Conservation (phyloP, 768 basidiomycete species). For the Coprinopsis strossmayeri region DNA sequence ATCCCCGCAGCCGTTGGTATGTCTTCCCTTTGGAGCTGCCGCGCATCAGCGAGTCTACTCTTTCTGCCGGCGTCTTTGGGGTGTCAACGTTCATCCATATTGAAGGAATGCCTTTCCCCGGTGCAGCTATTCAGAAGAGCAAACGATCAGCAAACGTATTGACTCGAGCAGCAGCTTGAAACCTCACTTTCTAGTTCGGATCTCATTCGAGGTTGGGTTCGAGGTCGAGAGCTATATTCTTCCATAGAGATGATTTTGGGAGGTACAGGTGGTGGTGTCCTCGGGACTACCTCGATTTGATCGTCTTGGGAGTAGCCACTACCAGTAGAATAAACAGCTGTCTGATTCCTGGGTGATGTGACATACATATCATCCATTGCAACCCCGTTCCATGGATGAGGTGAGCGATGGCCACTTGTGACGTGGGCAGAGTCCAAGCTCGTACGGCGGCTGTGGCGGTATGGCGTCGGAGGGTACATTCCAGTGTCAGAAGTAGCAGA, state of each 20-base stretch:
- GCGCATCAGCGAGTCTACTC: conserved; percentile 24
- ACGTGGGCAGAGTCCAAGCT: conserved; percentile 21
- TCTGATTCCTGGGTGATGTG: conserved; percentile 4
- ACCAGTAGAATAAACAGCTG: conserved; percentile 2
- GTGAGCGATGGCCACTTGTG: conserved; percentile 11
- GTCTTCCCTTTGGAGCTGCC: conserved; percentile 16
- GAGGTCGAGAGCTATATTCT: conserved; percentile 5
- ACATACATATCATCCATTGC: conserved; percentile 23
- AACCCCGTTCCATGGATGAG: conserved; percentile 5
- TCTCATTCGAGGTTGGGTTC: neutral
- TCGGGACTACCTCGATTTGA: conserved; percentile 27
- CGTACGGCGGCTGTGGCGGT: conserved; percentile 11
- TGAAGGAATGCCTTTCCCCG: conserved; percentile 30
- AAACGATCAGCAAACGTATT: neutral
- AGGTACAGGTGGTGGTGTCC: conserved; percentile 20
- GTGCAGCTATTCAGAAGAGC: conserved; percentile 1
- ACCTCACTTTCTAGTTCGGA: neutral
- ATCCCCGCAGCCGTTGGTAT: conserved; percentile 33
- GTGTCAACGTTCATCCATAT: conserved; percentile 44
- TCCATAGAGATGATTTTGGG: conserved; percentile 9
- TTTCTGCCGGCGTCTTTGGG: conserved; percentile 26
- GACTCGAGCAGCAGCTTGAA: neutral
- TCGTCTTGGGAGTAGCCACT: conserved; percentile 8
- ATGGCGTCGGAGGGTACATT: neutral
- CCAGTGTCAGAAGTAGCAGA: neutral